Evolutionary conservation across 805 yeast genomes (phyloP), one percentile per base, ranked within the genome.

Genomic region (Candida vaughaniae): DNA sequence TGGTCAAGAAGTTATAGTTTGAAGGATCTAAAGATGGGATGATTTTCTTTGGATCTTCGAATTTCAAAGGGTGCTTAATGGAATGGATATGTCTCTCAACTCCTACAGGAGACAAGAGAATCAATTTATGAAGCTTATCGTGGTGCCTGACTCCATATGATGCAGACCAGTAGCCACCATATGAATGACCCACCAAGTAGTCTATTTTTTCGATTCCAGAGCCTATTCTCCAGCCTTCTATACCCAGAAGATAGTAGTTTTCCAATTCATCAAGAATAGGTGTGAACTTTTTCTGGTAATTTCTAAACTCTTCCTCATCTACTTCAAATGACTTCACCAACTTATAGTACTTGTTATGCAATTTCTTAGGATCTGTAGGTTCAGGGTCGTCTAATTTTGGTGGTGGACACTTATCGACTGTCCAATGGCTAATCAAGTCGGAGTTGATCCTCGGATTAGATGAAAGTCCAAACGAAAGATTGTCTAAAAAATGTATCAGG

Each of bases 51-150:
- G 31, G 25, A 16, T 40, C 26, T 11, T 14, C 37, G 20, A 28
- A 33, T 18, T 35, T 37, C 25, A 22, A 35, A 5, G 73, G 69
- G 40, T 71, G 71, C 1, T 71, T 72, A 3, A 83, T 59, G 0
- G 90, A 80, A 51, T 70, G 78, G 0, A 83, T 73, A 32, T 77
- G 77, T 29, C 86, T 66, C 48, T 86, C 95, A 14, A 85, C 78
- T 0, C 95, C 95, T 0, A 83, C 85, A 0, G 95, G 95, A 9
- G 88, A 80, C 3, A 82, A 73, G 16, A 85, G 62, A 2, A 83
- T 65, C 46, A 86, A 58, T 41, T 74, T 73, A 11, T 69, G 59
- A 5, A 86, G 66, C 4, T 67, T 53, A 0, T 73, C 53, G 0
- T 89, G 87, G 48, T 81, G 71, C 42, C 66, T 75, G 29, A 78